Percentiles rank a stretch among this genome's conserved stretches.
Evolutionary conservation across 257 asterid genomes (phyloP).

Genomic region (Catharanthus roseus): DNA sequence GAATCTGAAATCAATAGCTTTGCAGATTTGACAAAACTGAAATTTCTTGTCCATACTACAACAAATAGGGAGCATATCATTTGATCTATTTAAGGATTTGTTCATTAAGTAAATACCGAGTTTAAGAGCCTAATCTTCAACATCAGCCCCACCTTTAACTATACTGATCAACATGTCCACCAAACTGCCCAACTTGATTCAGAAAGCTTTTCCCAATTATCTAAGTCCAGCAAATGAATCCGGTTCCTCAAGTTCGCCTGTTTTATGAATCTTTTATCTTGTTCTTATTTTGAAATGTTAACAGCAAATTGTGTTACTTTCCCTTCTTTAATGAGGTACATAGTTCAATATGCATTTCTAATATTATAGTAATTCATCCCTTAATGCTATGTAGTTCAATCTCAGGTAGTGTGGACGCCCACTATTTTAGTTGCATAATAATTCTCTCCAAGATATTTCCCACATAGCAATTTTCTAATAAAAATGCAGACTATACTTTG

Average conservation of each 20-base stretch:
- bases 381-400: no score
- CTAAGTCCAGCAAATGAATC: background rate
- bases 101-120: background rate
- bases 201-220: constrained; percentile 1
- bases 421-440: no score
- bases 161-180: background rate
- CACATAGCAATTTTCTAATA: no score
- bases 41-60: background rate
- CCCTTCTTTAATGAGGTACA: background rate
- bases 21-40: background rate
- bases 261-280: no score
- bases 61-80: background rate
- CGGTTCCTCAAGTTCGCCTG: background rate
- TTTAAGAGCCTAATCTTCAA: background rate
- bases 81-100: background rate
- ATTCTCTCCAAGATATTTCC: no score
- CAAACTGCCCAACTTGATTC: background rate
- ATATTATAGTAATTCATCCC: no score
- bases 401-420: no score
- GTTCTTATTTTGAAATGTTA: no score
- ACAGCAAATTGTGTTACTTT: background rate
- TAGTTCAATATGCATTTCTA: no score
- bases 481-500: no score
- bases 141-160: background rate
- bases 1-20: background rate